These are phyloP conservation scores for Kodamaea kaohsiungensis DNA, from an alignment of 805 yeast species.

Conservation along the genomic window DNA sequence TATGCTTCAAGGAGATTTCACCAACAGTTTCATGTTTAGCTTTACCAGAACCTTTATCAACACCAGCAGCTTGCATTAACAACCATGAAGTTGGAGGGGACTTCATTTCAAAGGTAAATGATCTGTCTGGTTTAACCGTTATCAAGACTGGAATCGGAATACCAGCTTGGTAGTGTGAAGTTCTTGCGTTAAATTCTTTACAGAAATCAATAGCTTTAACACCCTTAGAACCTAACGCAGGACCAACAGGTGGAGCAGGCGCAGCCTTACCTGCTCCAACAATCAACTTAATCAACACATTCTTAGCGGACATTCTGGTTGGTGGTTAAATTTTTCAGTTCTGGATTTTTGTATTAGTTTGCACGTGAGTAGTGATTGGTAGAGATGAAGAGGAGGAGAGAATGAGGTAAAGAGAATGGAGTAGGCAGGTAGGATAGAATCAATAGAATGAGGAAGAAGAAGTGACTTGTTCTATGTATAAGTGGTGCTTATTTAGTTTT, in stretches of 20 bases:
- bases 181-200: slow-evolving; percentile 96
- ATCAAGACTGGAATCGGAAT: slow-evolving; percentile 86
- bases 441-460: no score
- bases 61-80: slow-evolving; percentile 76
- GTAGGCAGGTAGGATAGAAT: no score
- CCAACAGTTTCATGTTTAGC: slow-evolving; percentile 68
- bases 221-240: slow-evolving; percentile 97
- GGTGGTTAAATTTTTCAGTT: background rate
- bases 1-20: slow-evolving; percentile 73
- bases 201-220: slow-evolving; percentile 98
- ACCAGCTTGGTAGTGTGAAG: slow-evolving; percentile 84
- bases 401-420: no score
- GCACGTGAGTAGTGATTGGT: background rate
- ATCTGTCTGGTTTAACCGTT: slow-evolving; percentile 88
- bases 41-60: slow-evolving; percentile 74
- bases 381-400: background rate
- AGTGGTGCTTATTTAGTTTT: no score
- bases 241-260: slow-evolving; percentile 99
- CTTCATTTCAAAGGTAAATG: slow-evolving; percentile 82
- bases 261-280: slow-evolving; percentile 98
- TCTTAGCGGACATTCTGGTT: slow-evolving; percentile 45
- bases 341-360: background rate
- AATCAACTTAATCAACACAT: slow-evolving; percentile 76
- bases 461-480: no score
- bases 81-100: slow-evolving; percentile 92